Conservation (phyloP, 305 asterid genomes). For the Fraxinus latifolia region DNA sequence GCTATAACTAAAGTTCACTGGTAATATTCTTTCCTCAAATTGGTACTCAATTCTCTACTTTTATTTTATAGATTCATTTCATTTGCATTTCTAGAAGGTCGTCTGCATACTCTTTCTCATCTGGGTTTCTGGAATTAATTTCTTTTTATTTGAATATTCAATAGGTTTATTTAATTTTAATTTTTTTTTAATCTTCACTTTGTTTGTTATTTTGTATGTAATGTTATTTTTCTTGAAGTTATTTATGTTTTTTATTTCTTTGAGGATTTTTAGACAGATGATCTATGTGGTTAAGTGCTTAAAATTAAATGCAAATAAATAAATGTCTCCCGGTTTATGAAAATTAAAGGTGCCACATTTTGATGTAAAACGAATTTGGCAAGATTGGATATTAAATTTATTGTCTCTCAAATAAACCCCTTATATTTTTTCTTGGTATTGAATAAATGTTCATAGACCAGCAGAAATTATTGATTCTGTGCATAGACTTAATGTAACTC, state of each 20-base stretch:
- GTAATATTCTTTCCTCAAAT: constrained; percentile 28
- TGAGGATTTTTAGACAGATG: background rate
- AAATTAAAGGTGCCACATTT: background rate
- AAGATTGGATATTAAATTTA: background rate
- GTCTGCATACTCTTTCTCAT: background rate
- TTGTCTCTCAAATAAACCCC: background rate
- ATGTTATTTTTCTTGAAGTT: constrained; percentile 13
- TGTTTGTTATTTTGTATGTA: constrained; percentile 1
- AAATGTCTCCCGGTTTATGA: background rate
- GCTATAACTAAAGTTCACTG: background rate
- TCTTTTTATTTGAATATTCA: constrained; percentile 11
- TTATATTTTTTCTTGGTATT: background rate
- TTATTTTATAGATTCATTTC: constrained; percentile 23
- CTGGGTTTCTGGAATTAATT: background rate
- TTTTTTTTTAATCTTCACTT: background rate
- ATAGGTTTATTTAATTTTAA: background rate
- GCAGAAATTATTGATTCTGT: background rate
- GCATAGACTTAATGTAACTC: background rate
- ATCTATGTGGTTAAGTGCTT: background rate
- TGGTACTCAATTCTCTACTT: constrained; percentile 31
- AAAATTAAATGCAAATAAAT: background rate
- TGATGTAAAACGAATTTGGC: background rate
- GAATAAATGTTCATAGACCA: background rate
- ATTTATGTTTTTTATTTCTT: background rate
- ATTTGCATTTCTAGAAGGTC: constrained; percentile 14